A percentile compares a stretch with the other conserved stretches of the same genome.
Evolutionary conservation across 2,329 filamentous ascomycete species (phyloP).

Genomic region (Colletotrichum kahawae): DNA sequence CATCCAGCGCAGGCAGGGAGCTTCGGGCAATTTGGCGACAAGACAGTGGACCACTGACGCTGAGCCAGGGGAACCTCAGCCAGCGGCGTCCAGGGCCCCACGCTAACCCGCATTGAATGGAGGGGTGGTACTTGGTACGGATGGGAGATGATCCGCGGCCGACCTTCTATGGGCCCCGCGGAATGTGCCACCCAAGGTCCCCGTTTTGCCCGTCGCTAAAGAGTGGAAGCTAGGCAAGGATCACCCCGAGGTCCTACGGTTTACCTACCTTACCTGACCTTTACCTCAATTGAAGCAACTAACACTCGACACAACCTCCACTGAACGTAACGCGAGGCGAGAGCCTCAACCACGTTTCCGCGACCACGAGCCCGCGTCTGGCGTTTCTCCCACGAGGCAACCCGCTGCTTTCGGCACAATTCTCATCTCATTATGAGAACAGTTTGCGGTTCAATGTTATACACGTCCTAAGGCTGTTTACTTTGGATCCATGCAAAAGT

Average conservation of each 20-base stretch:
- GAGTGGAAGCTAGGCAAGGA: slow-evolving; percentile 14
- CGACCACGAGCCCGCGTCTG: background rate
- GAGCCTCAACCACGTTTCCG: slow-evolving; percentile 8
- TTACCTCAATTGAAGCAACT: background rate
- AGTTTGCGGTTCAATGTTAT: background rate
- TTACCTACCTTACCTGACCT: background rate
- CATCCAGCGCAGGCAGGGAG: slow-evolving; percentile 10
- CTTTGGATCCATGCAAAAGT: slow-evolving; percentile 6
- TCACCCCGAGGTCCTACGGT: slow-evolving; percentile 5
- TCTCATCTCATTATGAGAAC: background rate
- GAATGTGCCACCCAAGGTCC: background rate
- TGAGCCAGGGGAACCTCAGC: background rate
- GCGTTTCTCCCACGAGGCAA: background rate
- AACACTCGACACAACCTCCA: slow-evolving; percentile 5
- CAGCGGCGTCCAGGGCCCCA: slow-evolving; percentile 14
- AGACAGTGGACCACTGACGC: background rate
- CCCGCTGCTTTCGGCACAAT: background rate
- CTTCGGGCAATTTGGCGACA: slow-evolving; percentile 20
- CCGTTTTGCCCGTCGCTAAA: background rate
- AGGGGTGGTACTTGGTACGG: slow-evolving; percentile 13
- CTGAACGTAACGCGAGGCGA: slow-evolving; percentile 16
- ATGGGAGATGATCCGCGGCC: slow-evolving; percentile 9
- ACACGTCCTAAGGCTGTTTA: background rate
- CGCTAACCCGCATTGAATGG: slow-evolving; percentile 22
- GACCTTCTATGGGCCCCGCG: background rate